Evolutionary conservation across 1,139 yeast genomes (phyloP), one percentile per base, ranked within the genome.

Genomic region (Meyerozyma athensensis): DNA sequence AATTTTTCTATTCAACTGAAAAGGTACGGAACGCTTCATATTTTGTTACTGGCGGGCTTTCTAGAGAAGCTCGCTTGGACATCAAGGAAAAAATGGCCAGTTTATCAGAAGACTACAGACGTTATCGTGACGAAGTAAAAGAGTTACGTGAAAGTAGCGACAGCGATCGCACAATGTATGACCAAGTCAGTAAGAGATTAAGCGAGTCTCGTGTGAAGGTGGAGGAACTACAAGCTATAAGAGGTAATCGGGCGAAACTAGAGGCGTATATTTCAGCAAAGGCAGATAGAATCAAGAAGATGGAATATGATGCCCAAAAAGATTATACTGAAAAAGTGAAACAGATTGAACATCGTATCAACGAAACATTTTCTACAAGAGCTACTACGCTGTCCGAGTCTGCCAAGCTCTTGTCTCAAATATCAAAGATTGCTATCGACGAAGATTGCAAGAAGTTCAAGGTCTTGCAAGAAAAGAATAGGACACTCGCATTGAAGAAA

Each of bases 11-110:
- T 51, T 41, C 64, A 58, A 42, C 74, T 0, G 74, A 69, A 39
- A 52, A 50, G 31, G 54, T 68, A 7, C 39, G 42, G 4, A 48
- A 50, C 0, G 50, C 50, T 10, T 50, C 69, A 0, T 73, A 60
- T 24, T 66, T 80, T 51, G 70, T 65, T 28, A 54, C 61, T 2
- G 61, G 63, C 24, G 79, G 81, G 5, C 56, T 79, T 36, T 59
- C 76, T 1, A 54, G 50, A 30, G 67, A 65, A 35, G 56, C 56
- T 2, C 65, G 56, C 37, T 44, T 43, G 12, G 52, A 48, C 17
- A 47, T 54, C 23, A 46, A 49, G 16, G 39, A 43, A 3, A 47
- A 53, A 14, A 52, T 63, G 14, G 13, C 32, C 7, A n/a, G 12
- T 9, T 5, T 28, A 14, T 28, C 32, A 9, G 44, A 44, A 13